These are phyloP conservation scores for Coniferiporia sulphurascens DNA, from an alignment of 1,284 basidiomycete genomes.

Conservation along the genomic window DNA sequence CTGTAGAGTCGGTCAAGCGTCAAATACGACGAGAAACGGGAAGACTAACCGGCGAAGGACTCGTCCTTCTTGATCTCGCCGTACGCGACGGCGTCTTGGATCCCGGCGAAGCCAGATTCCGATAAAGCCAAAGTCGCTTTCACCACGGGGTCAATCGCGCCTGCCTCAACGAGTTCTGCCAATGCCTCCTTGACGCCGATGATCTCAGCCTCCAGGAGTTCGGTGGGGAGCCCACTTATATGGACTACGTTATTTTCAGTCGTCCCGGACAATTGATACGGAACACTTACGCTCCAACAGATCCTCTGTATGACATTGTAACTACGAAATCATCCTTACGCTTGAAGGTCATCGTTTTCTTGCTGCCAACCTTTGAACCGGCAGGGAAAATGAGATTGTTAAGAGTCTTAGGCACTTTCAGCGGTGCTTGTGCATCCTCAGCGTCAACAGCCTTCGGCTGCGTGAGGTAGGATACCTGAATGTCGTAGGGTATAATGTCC, in stretches of 20 bases:
- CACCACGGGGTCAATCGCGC: constrained; percentile 67
- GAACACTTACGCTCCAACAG: constrained; percentile 49
- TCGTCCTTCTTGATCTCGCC: constrained; percentile 64
- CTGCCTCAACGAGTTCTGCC: constrained; percentile 68
- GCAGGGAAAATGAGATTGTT: constrained; percentile 71
- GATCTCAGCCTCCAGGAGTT: constrained; percentile 65
- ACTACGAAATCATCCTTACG: constrained; percentile 75
- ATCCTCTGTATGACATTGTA: constrained; percentile 64
- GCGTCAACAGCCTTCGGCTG: constrained; percentile 39
- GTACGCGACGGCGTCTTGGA: constrained; percentile 70
- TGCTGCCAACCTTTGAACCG: constrained; percentile 69
- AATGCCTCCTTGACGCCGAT: constrained; percentile 66
- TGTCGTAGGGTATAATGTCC: constrained; percentile 69
- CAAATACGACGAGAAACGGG: constrained; percentile 13
- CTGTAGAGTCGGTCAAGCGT: constrained; percentile 32
- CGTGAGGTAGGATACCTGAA: constrained; percentile 73
- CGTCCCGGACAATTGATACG: neutral
- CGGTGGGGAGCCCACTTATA: constrained; percentile 57
- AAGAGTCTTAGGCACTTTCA: constrained; percentile 55
- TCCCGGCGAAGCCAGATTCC: constrained; percentile 78
- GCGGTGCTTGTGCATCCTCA: constrained; percentile 15
- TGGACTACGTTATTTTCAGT: neutral
- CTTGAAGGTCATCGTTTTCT: constrained; percentile 81
- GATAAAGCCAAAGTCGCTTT: constrained; percentile 79
- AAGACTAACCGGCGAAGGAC: constrained; percentile 57